Evolutionary conservation across 345 rosid species (phyloP).

Genomic region (Garcia nutans): DNA sequence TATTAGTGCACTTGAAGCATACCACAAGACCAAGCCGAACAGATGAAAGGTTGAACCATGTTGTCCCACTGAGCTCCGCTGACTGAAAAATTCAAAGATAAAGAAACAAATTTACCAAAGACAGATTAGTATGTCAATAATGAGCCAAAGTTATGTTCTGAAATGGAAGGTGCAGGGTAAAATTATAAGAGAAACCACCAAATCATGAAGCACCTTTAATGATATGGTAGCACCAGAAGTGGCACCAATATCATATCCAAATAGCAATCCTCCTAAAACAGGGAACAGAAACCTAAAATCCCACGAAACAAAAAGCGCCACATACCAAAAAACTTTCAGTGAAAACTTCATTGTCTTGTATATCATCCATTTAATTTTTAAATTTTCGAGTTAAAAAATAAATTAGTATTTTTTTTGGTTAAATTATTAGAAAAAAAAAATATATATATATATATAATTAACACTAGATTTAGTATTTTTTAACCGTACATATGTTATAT

Average conservation of each 20-base stretch:
- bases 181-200: background rate
- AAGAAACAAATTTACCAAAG: conserved; percentile 12
- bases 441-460: no score
- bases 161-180: background rate
- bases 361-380: no score
- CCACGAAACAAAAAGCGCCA: conserved; percentile 11
- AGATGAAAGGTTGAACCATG: conserved; percentile 85
- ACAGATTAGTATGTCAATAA: background rate
- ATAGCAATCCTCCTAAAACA: conserved; percentile 82
- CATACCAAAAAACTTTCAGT: background rate
- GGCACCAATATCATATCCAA: conserved; percentile 98
- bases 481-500: no score
- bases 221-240: conserved; percentile 91
- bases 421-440: no score
- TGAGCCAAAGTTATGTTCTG: background rate
- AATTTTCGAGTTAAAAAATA: no score
- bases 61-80: conserved; percentile 76
- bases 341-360: background rate
- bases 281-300: conserved; percentile 79
- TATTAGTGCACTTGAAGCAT: conserved; percentile 27
- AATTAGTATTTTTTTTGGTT: no score
- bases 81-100: conserved; percentile 44
- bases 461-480: no score
- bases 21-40: conserved; percentile 97
- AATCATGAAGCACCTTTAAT: conserved; percentile 54